A percentile compares a stretch with the other conserved stretches of the same genome.
Conservation (phyloP, 2,329 filamentous ascomycete species). For the Samsoniella hepiali region DNA sequence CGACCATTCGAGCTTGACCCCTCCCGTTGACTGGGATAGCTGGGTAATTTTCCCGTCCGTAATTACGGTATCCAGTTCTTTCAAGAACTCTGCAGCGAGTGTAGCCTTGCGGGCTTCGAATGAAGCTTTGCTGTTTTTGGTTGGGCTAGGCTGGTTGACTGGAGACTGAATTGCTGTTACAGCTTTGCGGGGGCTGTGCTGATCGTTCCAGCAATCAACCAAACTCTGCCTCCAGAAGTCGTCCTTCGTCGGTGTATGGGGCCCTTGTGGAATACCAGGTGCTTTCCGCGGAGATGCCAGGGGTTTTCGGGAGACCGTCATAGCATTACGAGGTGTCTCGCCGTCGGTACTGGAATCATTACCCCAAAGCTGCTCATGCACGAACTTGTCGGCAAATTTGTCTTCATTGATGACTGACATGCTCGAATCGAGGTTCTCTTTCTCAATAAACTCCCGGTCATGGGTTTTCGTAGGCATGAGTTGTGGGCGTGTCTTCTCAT, state of each 20-base stretch:
- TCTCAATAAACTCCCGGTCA: not conserved
- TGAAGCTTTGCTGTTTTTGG: constrained; percentile 48
- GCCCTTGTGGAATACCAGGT: constrained; percentile 48
- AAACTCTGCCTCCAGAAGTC: constrained; percentile 58
- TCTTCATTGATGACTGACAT: not conserved
- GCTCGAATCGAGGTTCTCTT: not conserved
- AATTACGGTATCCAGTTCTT: constrained; percentile 65
- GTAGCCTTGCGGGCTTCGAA: constrained; percentile 62
- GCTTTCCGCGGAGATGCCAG: constrained; percentile 33
- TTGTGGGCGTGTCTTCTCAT: not conserved
- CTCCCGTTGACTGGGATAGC: constrained; percentile 62
- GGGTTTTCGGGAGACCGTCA: constrained; percentile 16
- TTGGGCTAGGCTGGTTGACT: constrained; percentile 34
- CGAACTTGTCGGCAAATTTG: not conserved
- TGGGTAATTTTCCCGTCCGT: constrained; percentile 56
- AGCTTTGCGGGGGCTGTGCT: constrained; percentile 51
- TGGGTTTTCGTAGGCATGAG: not conserved
- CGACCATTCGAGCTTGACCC: constrained; percentile 69
- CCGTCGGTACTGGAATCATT: not conserved
- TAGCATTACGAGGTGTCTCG: not conserved
- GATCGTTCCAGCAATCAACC: constrained; percentile 62
- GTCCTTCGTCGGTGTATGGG: constrained; percentile 52
- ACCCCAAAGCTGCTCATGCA: not conserved
- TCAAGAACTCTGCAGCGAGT: constrained; percentile 62
- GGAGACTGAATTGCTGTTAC: constrained; percentile 25